A percentile compares a stretch with the other conserved stretches of the same genome.
These are phyloP conservation scores for Russula sp. DNA, from an alignment of 768 basidiomycete genomes.

Conservation along the genomic window DNA sequence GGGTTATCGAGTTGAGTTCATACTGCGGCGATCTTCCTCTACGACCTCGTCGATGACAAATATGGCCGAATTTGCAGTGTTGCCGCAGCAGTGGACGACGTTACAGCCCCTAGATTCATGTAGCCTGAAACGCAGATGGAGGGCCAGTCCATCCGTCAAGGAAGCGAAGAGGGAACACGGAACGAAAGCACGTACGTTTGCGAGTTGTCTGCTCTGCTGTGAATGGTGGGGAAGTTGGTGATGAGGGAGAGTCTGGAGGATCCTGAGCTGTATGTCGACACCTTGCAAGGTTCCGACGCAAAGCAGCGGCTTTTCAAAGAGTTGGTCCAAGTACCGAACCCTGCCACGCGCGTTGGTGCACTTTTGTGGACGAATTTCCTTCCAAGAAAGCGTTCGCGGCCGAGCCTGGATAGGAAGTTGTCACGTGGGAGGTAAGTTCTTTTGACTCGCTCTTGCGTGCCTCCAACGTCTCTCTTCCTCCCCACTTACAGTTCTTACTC, in stretches of 20 bases:
- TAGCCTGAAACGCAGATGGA: conserved; percentile 96
- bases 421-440: too few relatives aligned
- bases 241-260: conserved; percentile 83
- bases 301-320: too few relatives aligned
- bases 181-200: conserved; percentile 56
- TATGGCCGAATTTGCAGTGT: conserved; percentile 97
- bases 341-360: conserved; percentile 85
- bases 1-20: conserved; percentile 45
- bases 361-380: too few relatives aligned
- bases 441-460: too few relatives aligned
- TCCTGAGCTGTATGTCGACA: conserved; percentile 94
- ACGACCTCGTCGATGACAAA: conserved; percentile 95
- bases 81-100: conserved; percentile 94
- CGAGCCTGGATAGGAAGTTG: too few relatives aligned
- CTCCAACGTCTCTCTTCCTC: too few relatives aligned
- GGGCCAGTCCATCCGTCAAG: conserved; percentile 45
- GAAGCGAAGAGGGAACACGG: not conserved
- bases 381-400: too few relatives aligned
- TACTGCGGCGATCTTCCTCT: conserved; percentile 61
- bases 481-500: too few relatives aligned
- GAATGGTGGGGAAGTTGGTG: conserved; percentile 80
- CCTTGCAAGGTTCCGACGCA: too few relatives aligned
- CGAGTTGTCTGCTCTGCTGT: conserved; percentile 75
- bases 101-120: conserved; percentile 94
- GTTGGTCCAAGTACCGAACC: too few relatives aligned